Conservation (phyloP, 73 alveolate genomes). For the Blepharisma japonicum region DNA sequence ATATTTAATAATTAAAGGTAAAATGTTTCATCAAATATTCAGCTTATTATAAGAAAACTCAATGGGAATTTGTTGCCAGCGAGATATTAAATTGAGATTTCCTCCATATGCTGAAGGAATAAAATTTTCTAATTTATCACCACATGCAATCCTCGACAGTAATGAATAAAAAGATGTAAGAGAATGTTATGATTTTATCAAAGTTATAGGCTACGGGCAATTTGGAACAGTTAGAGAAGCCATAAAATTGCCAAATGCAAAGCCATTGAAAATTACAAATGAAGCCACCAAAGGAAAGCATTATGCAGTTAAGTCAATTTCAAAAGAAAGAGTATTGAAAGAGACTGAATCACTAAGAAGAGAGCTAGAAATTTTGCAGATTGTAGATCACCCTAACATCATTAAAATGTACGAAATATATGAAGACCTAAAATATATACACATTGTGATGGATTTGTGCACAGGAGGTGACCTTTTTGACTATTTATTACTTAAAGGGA, state of each 20-base stretch:
- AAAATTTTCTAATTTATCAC: too few relatives aligned
- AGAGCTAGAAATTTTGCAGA: conserved; percentile 50
- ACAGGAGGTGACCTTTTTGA: conserved; percentile 58
- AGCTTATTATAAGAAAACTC: too few relatives aligned
- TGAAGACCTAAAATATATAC: conserved; percentile 50
- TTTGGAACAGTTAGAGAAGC: conserved; percentile 31
- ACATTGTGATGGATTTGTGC: conserved; percentile 58
- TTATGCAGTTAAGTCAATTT: conserved; percentile 15
- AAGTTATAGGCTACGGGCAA: conserved; percentile 31
- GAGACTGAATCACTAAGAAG: conserved; percentile 14
- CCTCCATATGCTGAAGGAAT: too few relatives aligned
- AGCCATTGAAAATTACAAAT: not conserved
- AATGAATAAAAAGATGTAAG: not conserved
- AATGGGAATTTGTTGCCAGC: too few relatives aligned
- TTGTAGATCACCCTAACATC: conserved; percentile 63
- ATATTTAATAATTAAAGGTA: too few relatives aligned
- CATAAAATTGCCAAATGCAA: not conserved
- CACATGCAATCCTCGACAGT: too few relatives aligned
- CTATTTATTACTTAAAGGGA: conserved; percentile 35
- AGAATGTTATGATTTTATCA: conserved; percentile 4
- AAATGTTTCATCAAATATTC: too few relatives aligned
- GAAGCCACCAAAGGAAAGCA: not conserved
- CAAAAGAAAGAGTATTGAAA: conserved; percentile 17
- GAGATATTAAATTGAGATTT: too few relatives aligned
- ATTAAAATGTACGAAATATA: conserved; percentile 60